phyloP scores from a whole-genome alignment of 2,329 filamentous ascomycete species.

The Colletotrichum echinochloae region DNA sequence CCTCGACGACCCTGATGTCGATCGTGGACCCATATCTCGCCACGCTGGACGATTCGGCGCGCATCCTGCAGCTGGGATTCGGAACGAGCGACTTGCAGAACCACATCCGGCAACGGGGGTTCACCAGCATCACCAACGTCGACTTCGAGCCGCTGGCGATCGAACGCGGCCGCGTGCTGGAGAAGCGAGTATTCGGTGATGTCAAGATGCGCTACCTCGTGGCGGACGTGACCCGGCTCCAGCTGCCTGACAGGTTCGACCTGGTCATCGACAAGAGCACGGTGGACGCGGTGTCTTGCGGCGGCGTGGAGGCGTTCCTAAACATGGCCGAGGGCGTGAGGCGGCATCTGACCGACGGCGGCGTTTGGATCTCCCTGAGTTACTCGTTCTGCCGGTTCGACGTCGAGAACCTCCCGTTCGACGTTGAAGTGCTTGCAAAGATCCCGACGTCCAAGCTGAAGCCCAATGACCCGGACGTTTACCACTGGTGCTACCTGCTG shows the following conservation, averaged over 20 bases:
- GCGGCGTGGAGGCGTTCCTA: conserved; percentile 52
- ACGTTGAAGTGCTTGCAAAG: conserved; percentile 56
- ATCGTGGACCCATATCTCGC: conserved; percentile 55
- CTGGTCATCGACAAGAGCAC: conserved; percentile 64
- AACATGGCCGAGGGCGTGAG: conserved; percentile 55
- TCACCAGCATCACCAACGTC: conserved; percentile 59
- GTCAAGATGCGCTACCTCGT: conserved; percentile 57
- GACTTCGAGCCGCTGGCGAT: conserved; percentile 64
- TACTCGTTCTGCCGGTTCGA: conserved; percentile 59
- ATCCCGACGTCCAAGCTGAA: conserved; percentile 56
- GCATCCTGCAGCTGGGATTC: conserved; percentile 60
- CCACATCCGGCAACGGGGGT: conserved; percentile 57
- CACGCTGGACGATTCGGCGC: conserved; percentile 44
- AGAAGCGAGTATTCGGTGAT: conserved; percentile 57
- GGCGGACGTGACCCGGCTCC: conserved; percentile 58
- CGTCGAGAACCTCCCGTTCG: conserved; percentile 53
- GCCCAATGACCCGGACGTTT: conserved; percentile 60
- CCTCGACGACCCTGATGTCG: conserved; percentile 56
- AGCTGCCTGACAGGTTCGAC: conserved; percentile 49
- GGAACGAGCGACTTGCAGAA: conserved; percentile 64
- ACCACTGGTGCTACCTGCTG: conserved; percentile 59
- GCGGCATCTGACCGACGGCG: conserved; percentile 50
- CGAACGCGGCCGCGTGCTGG: conserved; percentile 56
- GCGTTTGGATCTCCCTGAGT: conserved; percentile 62
- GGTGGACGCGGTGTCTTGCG: conserved; percentile 61